Conservation (phyloP, 208 protist genomes). For the Trypanosomatidae sp. region DNA sequence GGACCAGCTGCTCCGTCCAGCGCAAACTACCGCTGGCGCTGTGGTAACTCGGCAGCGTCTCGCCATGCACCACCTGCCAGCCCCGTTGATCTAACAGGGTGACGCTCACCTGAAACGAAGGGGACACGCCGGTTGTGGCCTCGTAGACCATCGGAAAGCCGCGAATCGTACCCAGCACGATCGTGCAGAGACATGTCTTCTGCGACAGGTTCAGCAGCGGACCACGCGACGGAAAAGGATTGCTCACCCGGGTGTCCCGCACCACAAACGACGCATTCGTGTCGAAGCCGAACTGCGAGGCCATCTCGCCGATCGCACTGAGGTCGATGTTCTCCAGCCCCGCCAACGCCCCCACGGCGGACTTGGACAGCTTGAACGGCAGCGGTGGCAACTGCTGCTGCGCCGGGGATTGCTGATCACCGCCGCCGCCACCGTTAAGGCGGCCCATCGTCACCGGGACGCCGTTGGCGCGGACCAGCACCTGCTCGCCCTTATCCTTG, state of each 20-base stretch:
- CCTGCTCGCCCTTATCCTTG: conserved; percentile 74
- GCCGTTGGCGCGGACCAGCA: conserved; percentile 74
- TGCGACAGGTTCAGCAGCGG: conserved; percentile 79
- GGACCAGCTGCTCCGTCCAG: conserved; percentile 79
- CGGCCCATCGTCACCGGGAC: conserved; percentile 57
- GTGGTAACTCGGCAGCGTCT: conserved; percentile 84
- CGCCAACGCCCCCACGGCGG: background rate
- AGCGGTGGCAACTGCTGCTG: background rate
- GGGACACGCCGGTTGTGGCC: conserved; percentile 63
- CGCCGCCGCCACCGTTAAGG: conserved; percentile 14
- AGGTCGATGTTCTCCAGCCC: conserved; percentile 17
- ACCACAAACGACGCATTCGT: conserved; percentile 65
- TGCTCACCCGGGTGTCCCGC: conserved; percentile 26
- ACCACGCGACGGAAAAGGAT: conserved; percentile 37
- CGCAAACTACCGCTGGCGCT: conserved; percentile 83
- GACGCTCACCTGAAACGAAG: conserved; percentile 85
- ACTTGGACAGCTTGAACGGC: background rate
- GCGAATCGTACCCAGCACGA: conserved; percentile 80
- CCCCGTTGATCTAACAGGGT: conserved; percentile 85
- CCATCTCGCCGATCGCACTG: conserved; percentile 19
- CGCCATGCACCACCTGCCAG: conserved; percentile 81
- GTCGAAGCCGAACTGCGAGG: conserved; percentile 37
- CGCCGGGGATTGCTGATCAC: background rate
- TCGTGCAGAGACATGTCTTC: conserved; percentile 81
- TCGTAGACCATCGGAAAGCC: conserved; percentile 89